Evolutionary conservation across 768 basidiomycete genomes (phyloP).

Genomic region (Mycena olivaceomarginata): DNA sequence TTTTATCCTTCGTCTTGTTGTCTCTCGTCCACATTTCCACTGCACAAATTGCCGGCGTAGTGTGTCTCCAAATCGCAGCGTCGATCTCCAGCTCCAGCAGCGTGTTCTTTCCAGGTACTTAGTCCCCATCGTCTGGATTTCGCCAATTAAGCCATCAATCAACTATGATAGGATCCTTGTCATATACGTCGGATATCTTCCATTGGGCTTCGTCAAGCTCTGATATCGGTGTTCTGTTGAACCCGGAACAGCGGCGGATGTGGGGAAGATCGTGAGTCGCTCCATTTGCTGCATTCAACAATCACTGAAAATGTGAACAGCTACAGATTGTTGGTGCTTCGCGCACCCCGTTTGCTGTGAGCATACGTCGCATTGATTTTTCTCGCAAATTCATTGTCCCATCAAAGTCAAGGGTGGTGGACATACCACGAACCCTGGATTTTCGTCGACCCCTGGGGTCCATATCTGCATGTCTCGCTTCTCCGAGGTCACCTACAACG

Average conservation of each 20-base stretch:
- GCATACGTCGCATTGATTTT: neutral
- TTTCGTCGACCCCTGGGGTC: slow-evolving; percentile 63
- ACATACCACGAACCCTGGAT: slow-evolving; percentile 49
- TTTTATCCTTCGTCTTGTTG: no score
- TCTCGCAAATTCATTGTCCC: neutral
- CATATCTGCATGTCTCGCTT: slow-evolving; percentile 62
- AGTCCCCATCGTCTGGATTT: neutral
- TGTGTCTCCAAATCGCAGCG: slow-evolving; percentile 14
- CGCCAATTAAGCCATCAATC: no score
- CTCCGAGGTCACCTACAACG: slow-evolving; percentile 50
- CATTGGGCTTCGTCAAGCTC: slow-evolving; percentile 22
- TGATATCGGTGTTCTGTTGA: slow-evolving; percentile 16
- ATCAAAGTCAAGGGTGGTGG: slow-evolving; percentile 57
- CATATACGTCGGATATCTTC: slow-evolving; percentile 5
- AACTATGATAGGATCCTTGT: neutral
- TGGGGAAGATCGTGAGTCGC: slow-evolving; percentile 8
- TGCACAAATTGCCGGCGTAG: neutral
- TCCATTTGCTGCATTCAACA: no score
- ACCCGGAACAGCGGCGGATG: slow-evolving; percentile 20
- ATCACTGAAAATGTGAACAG: neutral
- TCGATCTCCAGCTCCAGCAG: neutral
- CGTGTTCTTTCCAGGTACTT: slow-evolving; percentile 13
- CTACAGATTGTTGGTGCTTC: neutral
- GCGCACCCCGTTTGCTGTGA: neutral
- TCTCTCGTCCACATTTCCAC: neutral